Percentiles rank a stretch among this genome's conserved stretches.
Conservation (phyloP, 805 yeast genomes). For the Spathaspora sp. region DNA sequence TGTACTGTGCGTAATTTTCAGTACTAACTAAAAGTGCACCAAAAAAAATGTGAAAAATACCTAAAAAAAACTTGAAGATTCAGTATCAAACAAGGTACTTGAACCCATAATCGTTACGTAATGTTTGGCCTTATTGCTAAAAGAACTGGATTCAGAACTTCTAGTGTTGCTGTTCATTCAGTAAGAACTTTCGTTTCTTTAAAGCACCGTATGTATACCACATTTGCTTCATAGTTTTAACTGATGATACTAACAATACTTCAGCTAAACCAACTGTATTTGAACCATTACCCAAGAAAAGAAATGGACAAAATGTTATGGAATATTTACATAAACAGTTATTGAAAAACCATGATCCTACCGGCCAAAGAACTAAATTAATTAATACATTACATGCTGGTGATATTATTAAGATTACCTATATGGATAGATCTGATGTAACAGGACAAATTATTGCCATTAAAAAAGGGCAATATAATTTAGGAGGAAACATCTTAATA, state of each 20-base stretch:
- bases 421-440: constrained; percentile 62
- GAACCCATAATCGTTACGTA: neutral
- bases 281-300: constrained; percentile 47
- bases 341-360: constrained; percentile 61
- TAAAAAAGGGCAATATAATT: constrained; percentile 54
- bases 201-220: constrained; percentile 2
- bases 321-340: constrained; percentile 49
- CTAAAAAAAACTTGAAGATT: constrained; percentile 2
- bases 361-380: constrained; percentile 44
- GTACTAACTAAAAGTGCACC: constrained; percentile 6
- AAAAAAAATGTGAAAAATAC: constrained; percentile 5
- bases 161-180: neutral
- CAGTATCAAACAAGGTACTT: no score
- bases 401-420: constrained; percentile 74
- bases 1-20: constrained; percentile 6
- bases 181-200: constrained; percentile 2
- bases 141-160: neutral
- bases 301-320: constrained; percentile 45
- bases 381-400: constrained; percentile 62
- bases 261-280: constrained; percentile 32
- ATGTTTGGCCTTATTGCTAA: constrained; percentile 1
- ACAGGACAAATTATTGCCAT: constrained; percentile 78
- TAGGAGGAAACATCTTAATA: constrained; percentile 72
- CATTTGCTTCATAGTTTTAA: neutral
- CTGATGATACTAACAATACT: neutral